Evolutionary conservation across 257 asterid species (phyloP).

Genomic region (Petunia secreta): DNA sequence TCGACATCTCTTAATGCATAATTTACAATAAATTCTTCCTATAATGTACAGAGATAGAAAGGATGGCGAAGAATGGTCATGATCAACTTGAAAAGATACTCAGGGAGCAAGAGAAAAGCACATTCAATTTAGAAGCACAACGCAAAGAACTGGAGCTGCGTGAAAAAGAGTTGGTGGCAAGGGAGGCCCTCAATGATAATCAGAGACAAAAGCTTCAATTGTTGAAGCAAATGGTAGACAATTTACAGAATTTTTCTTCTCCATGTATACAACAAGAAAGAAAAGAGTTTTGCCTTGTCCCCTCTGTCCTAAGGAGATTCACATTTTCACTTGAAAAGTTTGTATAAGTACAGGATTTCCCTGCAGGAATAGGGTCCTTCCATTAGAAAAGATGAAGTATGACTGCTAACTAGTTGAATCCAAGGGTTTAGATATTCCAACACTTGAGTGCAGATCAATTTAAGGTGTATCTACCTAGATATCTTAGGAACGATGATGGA

Average conservation of each 20-base stretch:
- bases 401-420: no score
- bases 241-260: neutral
- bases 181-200: conserved; percentile 21
- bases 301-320: no score
- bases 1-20: neutral
- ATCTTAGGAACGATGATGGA: neutral
- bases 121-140: conserved; percentile 16
- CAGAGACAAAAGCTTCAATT: conserved; percentile 14
- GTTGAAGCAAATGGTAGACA: conserved; percentile 25
- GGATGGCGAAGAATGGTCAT: conserved; percentile 29
- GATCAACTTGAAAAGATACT: conserved; percentile 27
- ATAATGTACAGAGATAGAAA: conserved; percentile 16
- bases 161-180: conserved; percentile 10
- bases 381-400: no score
- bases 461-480: conserved; percentile 4
- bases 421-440: no score
- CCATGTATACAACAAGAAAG: no score
- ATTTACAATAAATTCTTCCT: neutral
- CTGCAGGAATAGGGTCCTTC: no score
- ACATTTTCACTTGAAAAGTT: no score
- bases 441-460: neutral
- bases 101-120: conserved; percentile 21
- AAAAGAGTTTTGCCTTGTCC: no score
- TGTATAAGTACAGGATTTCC: no score
- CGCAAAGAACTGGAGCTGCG: conserved; percentile 26